These are phyloP conservation scores for Taphrina deformans DNA, from an alignment of 1,139 yeast genomes.

Conservation along the genomic window DNA sequence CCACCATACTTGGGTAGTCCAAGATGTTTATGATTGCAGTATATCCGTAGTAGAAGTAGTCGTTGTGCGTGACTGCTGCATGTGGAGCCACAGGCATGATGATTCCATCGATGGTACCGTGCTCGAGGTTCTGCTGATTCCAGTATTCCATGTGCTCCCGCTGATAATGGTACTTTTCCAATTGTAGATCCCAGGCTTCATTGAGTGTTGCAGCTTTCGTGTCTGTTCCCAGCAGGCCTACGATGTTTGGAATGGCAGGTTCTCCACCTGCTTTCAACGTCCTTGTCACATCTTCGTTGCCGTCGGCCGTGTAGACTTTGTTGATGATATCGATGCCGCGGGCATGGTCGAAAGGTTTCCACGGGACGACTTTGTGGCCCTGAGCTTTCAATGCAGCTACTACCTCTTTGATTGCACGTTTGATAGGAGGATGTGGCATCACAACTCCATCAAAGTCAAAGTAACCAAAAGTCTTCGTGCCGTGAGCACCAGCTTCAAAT, in stretches of 20 bases:
- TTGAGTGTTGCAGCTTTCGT: constrained; percentile 39
- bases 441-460: constrained; percentile 53
- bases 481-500: constrained; percentile 40
- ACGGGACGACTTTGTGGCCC: constrained; percentile 53
- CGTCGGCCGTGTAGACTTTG: constrained; percentile 53
- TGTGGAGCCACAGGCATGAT: constrained; percentile 67
- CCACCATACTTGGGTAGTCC: constrained; percentile 59
- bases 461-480: constrained; percentile 41
- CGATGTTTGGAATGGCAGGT: constrained; percentile 43
- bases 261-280: constrained; percentile 52
- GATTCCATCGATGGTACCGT: constrained; percentile 62
- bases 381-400: constrained; percentile 49
- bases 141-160: constrained; percentile 46
- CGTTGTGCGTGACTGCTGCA: constrained; percentile 55
- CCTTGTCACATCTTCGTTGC: constrained; percentile 48
- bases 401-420: constrained; percentile 51
- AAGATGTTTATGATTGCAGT: constrained; percentile 55
- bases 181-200: constrained; percentile 47
- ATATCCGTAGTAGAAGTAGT: constrained; percentile 45
- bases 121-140: constrained; percentile 43
- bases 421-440: constrained; percentile 60
- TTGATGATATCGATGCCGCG: constrained; percentile 44
- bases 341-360: constrained; percentile 46
- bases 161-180: constrained; percentile 44
- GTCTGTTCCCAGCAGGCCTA: constrained; percentile 11